phyloP scores from a whole-genome alignment of 306 rosid species.

The Pueraria montana region DNA sequence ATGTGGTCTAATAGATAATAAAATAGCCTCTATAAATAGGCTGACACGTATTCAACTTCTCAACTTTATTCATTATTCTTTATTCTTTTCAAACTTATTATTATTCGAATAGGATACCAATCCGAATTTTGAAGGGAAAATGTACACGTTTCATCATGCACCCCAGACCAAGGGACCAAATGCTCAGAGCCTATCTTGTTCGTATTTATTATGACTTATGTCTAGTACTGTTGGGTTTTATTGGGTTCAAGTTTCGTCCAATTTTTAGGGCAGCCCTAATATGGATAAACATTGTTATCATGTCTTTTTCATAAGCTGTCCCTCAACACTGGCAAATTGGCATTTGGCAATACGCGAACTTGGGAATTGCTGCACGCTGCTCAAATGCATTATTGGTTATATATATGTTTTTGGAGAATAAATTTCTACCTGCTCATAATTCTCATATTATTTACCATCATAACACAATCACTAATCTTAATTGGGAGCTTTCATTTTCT shows the following conservation, averaged over 20 bases:
- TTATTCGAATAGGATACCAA: neutral
- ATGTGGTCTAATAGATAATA: neutral
- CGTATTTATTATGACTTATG: neutral
- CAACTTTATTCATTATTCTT: neutral
- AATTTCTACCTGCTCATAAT: neutral
- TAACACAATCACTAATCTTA: slow-evolving; percentile 1
- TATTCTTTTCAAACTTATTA: neutral
- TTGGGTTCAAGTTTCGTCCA: neutral
- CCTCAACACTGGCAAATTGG: too few species aligned
- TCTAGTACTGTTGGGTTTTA: neutral
- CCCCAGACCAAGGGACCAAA: slow-evolving; percentile 6
- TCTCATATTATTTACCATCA: neutral
- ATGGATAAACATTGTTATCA: slow-evolving; percentile 36
- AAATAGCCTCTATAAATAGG: neutral
- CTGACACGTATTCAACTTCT: neutral
- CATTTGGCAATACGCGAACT: neutral
- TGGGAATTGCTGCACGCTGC: neutral
- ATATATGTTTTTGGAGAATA: neutral
- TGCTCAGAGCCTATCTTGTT: slow-evolving; percentile 25
- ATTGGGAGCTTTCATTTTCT: slow-evolving; percentile 35
- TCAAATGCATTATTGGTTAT: slow-evolving; percentile 31
- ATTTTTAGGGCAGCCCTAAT: neutral
- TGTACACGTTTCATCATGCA: neutral
- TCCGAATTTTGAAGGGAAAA: slow-evolving; percentile 21
- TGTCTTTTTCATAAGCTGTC: slow-evolving; percentile 42